Evolutionary conservation across 2,329 filamentous ascomycete species (phyloP), one percentile per base, ranked within the genome.

Genomic region (Penicillium sclerotiorum): DNA sequence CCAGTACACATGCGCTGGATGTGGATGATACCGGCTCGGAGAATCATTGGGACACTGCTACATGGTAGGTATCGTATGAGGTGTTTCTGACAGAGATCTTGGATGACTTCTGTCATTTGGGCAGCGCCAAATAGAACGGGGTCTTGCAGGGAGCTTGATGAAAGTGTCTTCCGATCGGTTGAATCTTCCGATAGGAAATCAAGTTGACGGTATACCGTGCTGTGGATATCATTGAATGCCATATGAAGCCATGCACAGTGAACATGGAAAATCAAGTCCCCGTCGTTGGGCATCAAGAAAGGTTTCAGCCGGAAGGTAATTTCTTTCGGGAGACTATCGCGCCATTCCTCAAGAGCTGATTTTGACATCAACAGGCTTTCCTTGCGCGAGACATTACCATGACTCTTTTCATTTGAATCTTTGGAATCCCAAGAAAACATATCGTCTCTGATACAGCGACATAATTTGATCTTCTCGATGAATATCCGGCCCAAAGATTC

Each of bases 21-120:
- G 63, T 94, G 90, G 46, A 93, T 91, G 56, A 94, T 93, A 75
- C 94, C 90, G 27, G 89, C 89, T 0, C 90, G 89, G 2, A 94
- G 80, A 11, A 95, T 84, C 35, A 92, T 88, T 0, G 89, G 92
- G 5, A 94, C 89, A 30, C 89, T 89, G 0, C 88, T 90, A 0
- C 89, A 93, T 2, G 89, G 89, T 1, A 94, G 78, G 61, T 83
- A 93, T 50, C 79, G 81, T 57, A 91, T 88, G 1, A 93, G 78
- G 23, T 84, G 80, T 38, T 84, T 76, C 22, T 80, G 76, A 64
- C 88, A 84, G 35, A 95, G 77, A 56, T 89, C 85, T 21, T 85
- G 80, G 0, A 87, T 86, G 71, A 93, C 89, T 42, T 80, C 80
- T 1, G 90, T 93, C 62, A 93, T 25, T 32, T 94, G 15, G 64